A percentile compares a stretch with the other conserved stretches of the same genome.
Evolutionary conservation across 768 basidiomycete genomes (phyloP).

Genomic region (Lentinula sp.): DNA sequence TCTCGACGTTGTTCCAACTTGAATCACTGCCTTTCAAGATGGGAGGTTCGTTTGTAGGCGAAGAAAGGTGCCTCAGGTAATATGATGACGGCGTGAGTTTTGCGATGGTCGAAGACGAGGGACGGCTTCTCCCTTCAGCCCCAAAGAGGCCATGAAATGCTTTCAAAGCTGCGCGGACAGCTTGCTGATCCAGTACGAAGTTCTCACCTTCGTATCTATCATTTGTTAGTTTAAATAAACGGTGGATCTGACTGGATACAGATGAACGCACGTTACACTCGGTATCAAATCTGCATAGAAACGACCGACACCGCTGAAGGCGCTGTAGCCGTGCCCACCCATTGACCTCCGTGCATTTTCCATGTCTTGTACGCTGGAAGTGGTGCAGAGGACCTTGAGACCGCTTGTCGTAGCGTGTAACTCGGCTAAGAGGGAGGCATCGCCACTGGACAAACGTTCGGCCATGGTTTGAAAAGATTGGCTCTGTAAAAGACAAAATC

Average conservation of each 20-base stretch:
- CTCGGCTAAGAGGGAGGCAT: slow-evolving; percentile 61
- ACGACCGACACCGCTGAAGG: slow-evolving; percentile 58
- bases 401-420: slow-evolving; percentile 68
- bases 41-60: slow-evolving; percentile 13
- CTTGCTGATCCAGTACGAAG: slow-evolving; percentile 69
- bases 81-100: slow-evolving; percentile 40
- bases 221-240: neutral
- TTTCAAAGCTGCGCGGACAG: slow-evolving; percentile 66
- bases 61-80: slow-evolving; percentile 51
- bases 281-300: slow-evolving; percentile 64
- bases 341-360: slow-evolving; percentile 64
- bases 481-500: slow-evolving; percentile 25
- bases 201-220: slow-evolving; percentile 74
- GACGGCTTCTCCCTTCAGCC: neutral
- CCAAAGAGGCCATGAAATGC: slow-evolving; percentile 31
- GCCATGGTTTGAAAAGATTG: slow-evolving; percentile 45
- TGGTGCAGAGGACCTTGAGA: slow-evolving; percentile 56
- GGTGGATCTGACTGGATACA: neutral
- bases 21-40: slow-evolving; percentile 5
- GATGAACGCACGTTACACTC: slow-evolving; percentile 45
- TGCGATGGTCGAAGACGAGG: neutral
- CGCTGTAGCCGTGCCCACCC: slow-evolving; percentile 76
- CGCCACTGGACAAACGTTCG: slow-evolving; percentile 43
- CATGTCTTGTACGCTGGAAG: slow-evolving; percentile 46
- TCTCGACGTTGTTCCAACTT: slow-evolving; percentile 30